A percentile compares a stretch with the other conserved stretches of the same genome.
Conservation (phyloP, 2,329 filamentous ascomycete species). For the Fusarium abutilonis region DNA sequence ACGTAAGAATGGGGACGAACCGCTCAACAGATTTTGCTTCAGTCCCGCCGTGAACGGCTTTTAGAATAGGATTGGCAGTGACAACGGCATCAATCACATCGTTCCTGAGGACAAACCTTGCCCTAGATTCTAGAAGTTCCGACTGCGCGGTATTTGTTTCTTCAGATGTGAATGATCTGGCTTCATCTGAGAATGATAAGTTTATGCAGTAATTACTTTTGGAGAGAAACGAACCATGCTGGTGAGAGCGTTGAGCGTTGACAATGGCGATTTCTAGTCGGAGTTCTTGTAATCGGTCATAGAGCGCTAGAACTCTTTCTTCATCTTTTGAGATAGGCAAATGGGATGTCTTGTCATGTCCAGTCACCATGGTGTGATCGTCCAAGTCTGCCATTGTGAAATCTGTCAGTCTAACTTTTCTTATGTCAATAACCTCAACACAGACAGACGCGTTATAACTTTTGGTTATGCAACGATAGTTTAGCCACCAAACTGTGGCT, state of each 20-base stretch:
- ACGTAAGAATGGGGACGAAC: conserved; percentile 55
- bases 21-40: conserved; percentile 73
- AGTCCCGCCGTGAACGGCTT: conserved; percentile 76
- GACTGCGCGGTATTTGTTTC: conserved; percentile 68
- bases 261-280: conserved; percentile 77
- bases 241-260: conserved; percentile 56
- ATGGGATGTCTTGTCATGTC: conserved; percentile 49
- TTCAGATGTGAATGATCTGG: conserved; percentile 56
- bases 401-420: neutral
- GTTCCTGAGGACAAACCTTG: conserved; percentile 74
- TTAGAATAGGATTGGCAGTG: conserved; percentile 78
- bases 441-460: conserved; percentile 12
- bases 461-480: conserved; percentile 2
- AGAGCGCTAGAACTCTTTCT: conserved; percentile 71
- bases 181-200: conserved; percentile 33
- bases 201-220: neutral
- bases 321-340: conserved; percentile 74
- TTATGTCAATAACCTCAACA: conserved; percentile 2
- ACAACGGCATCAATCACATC: conserved; percentile 75
- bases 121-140: conserved; percentile 75
- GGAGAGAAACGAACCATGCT: conserved; percentile 46
- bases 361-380: conserved; percentile 44
- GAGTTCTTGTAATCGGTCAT: conserved; percentile 76
- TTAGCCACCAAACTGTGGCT: conserved; percentile 23
- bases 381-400: conserved; percentile 44